A percentile compares a stretch with the other conserved stretches of the same genome.
These are phyloP conservation scores for Aquanectria penicillioides DNA, from an alignment of 2,329 filamentous ascomycete species.

Conservation along the genomic window DNA sequence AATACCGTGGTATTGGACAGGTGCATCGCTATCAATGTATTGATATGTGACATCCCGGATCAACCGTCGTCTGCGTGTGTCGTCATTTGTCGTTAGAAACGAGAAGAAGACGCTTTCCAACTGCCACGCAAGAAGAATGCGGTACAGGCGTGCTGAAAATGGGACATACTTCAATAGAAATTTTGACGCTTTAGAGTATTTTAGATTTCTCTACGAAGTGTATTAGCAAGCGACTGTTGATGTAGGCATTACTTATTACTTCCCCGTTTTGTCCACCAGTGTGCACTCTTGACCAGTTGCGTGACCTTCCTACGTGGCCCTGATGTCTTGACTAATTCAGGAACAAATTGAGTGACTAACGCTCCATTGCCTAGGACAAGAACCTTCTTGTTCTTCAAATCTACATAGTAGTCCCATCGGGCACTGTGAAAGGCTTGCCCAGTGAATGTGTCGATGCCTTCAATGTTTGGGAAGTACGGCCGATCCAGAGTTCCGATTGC, in stretches of 20 bases:
- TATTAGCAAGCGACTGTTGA: too few relatives aligned
- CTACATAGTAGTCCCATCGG: slow-evolving; percentile 9
- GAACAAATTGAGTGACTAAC: slow-evolving; percentile 13
- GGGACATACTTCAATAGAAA: slow-evolving; percentile 6
- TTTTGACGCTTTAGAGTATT: background rate
- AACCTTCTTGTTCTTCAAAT: slow-evolving; percentile 3
- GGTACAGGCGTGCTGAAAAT: background rate
- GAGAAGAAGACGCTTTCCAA: slow-evolving; percentile 11
- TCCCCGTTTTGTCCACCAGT: slow-evolving; percentile 17
- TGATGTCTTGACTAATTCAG: slow-evolving; percentile 1
- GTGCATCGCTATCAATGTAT: slow-evolving; percentile 5
- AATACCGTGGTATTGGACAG: background rate
- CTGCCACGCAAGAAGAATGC: slow-evolving; percentile 6
- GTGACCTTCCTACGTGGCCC: slow-evolving; percentile 1
- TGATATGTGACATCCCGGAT: slow-evolving; percentile 4
- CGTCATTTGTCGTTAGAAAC: background rate
- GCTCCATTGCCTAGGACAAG: slow-evolving; percentile 13
- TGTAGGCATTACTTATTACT: background rate
- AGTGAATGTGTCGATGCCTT: background rate
- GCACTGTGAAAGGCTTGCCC: slow-evolving; percentile 8
- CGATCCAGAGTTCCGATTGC: slow-evolving; percentile 14
- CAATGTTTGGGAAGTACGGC: background rate
- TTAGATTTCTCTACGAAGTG: background rate
- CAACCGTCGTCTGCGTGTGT: background rate
- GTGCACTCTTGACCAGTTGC: slow-evolving; percentile 15